phyloP scores from a whole-genome alignment of 208 protist species.

The Trypanosoma mega region DNA sequence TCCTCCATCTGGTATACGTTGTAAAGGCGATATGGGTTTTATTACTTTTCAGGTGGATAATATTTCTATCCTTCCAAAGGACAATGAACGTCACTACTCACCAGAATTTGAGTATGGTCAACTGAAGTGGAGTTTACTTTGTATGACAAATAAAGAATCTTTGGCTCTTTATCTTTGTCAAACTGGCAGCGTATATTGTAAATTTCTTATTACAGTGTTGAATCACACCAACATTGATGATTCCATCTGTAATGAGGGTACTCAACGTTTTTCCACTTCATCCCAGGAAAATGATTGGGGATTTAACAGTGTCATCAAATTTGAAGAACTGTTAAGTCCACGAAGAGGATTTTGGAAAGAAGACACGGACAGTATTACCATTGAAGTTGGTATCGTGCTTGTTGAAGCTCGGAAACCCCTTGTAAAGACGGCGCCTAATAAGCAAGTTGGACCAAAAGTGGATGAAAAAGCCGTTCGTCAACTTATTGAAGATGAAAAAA shows the following conservation, averaged over 20 bases:
- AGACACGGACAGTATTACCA: slow-evolving; percentile 82
- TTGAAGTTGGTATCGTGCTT: slow-evolving; percentile 87
- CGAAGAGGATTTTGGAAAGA: slow-evolving; percentile 71
- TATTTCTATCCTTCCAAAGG: slow-evolving; percentile 83
- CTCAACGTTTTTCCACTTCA: slow-evolving; percentile 80
- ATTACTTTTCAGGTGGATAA: slow-evolving; percentile 88
- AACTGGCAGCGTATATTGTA: slow-evolving; percentile 88
- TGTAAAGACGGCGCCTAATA: slow-evolving; percentile 49
- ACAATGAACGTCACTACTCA: slow-evolving; percentile 89
- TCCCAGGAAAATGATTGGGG: slow-evolving; percentile 92
- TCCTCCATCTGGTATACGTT: slow-evolving; percentile 59
- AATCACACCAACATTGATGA: slow-evolving; percentile 83
- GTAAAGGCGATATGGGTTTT: slow-evolving; percentile 90
- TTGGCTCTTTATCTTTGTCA: slow-evolving; percentile 91
- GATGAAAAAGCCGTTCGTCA: slow-evolving; percentile 70
- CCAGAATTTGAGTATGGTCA: slow-evolving; percentile 85
- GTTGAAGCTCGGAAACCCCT: slow-evolving; percentile 72
- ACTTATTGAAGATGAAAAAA: slow-evolving; percentile 79
- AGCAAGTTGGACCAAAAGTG: slow-evolving; percentile 48
- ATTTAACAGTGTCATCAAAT: slow-evolving; percentile 90
- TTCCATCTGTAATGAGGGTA: slow-evolving; percentile 90
- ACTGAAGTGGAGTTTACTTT: slow-evolving; percentile 89
- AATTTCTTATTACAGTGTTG: slow-evolving; percentile 90
- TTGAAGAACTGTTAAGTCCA: slow-evolving; percentile 75
- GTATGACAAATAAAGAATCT: slow-evolving; percentile 89